Evolutionary conservation across 495 filamentous ascomycete species (phyloP).

Genomic region (Lophiostoma macrostomum): DNA sequence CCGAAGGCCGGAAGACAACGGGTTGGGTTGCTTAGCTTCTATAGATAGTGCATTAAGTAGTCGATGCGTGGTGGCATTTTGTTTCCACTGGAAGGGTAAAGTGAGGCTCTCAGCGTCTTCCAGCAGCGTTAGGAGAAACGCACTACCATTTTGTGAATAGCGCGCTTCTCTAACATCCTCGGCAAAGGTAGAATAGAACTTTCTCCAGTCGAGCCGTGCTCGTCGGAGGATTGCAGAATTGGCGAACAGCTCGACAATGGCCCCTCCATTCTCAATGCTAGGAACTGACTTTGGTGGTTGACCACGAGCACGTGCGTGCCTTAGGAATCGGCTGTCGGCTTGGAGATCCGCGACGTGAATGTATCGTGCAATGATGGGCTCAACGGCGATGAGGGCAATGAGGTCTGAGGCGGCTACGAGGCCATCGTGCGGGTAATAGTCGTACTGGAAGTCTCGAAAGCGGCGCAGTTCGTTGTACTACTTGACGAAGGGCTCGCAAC

Average conservation of each 20-base stretch:
- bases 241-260: slow-evolving; percentile 37
- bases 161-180: slow-evolving; percentile 33
- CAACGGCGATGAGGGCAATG: slow-evolving; percentile 37
- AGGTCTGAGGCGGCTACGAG: slow-evolving; percentile 35
- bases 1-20: slow-evolving; percentile 31
- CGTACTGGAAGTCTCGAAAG: slow-evolving; percentile 40
- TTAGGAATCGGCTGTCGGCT: slow-evolving; percentile 33
- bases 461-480: slow-evolving; percentile 41
- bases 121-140: slow-evolving; percentile 43
- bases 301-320: slow-evolving; percentile 17
- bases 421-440: slow-evolving; percentile 19
- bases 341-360: slow-evolving; percentile 37
- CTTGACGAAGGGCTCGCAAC: slow-evolving; percentile 37
- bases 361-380: slow-evolving; percentile 42
- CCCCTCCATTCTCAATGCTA: slow-evolving; percentile 32
- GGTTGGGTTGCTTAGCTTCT: slow-evolving; percentile 31
- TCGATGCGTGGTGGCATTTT: slow-evolving; percentile 31
- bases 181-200: slow-evolving; percentile 38
- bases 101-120: slow-evolving; percentile 38
- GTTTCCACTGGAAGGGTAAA: slow-evolving; percentile 34
- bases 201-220: slow-evolving; percentile 43
- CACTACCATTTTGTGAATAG: slow-evolving; percentile 41
- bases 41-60: slow-evolving; percentile 33
- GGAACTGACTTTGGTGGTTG: slow-evolving; percentile 26
- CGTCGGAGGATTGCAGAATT: slow-evolving; percentile 36